A percentile compares a stretch with the other conserved stretches of the same genome.
These are phyloP conservation scores for Colletotrichum melonis DNA, from an alignment of 2,329 filamentous ascomycete genomes.

Conservation along the genomic window DNA sequence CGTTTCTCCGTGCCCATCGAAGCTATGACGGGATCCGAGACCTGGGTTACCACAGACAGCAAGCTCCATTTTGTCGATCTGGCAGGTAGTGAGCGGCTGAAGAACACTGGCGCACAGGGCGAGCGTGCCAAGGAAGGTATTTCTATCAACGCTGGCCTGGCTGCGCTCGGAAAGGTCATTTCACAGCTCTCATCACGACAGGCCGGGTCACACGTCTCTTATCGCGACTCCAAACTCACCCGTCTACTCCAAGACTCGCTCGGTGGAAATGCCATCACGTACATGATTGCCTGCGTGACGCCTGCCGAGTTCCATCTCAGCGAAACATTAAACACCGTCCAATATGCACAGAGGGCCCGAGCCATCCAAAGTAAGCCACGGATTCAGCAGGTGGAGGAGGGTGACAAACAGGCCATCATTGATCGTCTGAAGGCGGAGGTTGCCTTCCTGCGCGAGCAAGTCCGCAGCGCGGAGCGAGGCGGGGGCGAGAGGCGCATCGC, in stretches of 20 bases:
- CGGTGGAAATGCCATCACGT: conserved; percentile 96
- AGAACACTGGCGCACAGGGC: conserved; percentile 96
- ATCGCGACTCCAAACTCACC: conserved; percentile 97
- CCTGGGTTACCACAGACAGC: conserved; percentile 90
- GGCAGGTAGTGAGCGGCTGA: conserved; percentile 94
- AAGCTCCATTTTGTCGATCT: conserved; percentile 99
- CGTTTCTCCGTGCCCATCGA: conserved; percentile 89
- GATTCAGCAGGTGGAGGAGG: conserved; percentile 93
- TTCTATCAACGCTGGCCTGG: conserved; percentile 96
- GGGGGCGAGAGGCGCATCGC: conserved; percentile 65
- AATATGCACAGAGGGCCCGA: conserved; percentile 95
- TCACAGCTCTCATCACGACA: conserved; percentile 94
- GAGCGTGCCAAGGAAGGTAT: conserved; percentile 96
- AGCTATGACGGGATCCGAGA: conserved; percentile 75
- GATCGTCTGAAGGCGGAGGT: conserved; percentile 95
- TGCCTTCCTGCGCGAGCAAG: conserved; percentile 91
- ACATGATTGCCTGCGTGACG: conserved; percentile 99
- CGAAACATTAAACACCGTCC: conserved; percentile 96
- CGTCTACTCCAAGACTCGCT: conserved; percentile 95
- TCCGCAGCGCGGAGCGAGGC: conserved; percentile 81
- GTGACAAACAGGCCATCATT: conserved; percentile 93
- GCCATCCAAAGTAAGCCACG: conserved; percentile 98
- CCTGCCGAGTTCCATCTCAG: conserved; percentile 97
- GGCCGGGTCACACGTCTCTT: conserved; percentile 91
- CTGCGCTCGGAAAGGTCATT: conserved; percentile 96